These are phyloP conservation scores for Hyparrhenia diplandra DNA, from an alignment of 176 grass and related monocot genomes.

Conservation along the genomic window DNA sequence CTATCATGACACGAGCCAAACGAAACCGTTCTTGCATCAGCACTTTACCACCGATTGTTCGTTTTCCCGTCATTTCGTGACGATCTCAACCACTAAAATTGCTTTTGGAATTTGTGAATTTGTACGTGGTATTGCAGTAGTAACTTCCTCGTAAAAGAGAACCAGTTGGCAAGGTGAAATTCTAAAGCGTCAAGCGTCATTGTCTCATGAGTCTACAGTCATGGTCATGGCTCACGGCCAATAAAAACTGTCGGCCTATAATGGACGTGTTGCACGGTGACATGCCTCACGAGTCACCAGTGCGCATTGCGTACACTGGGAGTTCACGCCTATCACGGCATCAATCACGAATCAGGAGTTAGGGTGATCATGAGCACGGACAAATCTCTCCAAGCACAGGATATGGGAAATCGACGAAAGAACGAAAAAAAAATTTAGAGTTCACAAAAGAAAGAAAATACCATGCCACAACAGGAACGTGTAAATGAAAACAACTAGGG, in stretches of 20 bases:
- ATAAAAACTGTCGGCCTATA: neutral
- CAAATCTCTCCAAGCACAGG: neutral
- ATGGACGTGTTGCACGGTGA: neutral
- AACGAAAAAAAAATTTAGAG: no score
- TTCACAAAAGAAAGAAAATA: no score
- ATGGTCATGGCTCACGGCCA: neutral
- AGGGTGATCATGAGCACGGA: neutral
- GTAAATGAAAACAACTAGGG: no score
- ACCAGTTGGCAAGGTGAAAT: neutral
- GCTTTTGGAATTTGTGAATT: neutral
- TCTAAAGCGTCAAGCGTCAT: neutral
- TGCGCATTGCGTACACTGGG: neutral
- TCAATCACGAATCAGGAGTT: neutral
- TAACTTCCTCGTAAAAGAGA: neutral
- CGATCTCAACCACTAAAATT: neutral
- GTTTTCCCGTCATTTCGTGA: neutral
- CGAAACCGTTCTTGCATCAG: no score
- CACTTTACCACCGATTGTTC: no score
- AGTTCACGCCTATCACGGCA: neutral
- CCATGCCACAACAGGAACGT: no score
- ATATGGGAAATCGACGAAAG: no score
- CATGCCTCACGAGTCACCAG: neutral
- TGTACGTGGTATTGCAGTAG: neutral
- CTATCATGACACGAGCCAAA: no score
- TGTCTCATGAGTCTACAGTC: neutral